Conservation (phyloP, 1,284 basidiomycete genomes). For the Cutaneotrichosporon sp. region DNA sequence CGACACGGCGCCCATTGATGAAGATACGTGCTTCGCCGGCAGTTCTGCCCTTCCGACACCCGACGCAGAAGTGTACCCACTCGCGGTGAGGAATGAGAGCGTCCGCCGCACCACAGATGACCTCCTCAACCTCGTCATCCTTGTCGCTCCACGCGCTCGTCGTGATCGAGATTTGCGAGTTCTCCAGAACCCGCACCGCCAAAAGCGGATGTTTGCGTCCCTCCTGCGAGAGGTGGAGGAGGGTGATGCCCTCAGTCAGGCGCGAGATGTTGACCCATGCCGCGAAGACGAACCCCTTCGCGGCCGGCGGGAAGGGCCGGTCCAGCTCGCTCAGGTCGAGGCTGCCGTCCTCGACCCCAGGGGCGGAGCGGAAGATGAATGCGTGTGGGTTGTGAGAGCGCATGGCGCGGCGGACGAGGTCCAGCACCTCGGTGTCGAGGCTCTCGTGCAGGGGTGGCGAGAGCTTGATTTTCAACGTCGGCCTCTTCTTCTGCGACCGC, state of each 20-base stretch:
- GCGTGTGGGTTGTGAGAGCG: constrained; percentile 42
- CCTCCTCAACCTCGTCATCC: constrained; percentile 32
- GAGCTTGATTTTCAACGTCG: constrained; percentile 13
- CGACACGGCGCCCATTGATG: constrained; percentile 45
- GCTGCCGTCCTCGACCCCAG: constrained; percentile 34
- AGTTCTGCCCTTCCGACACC: constrained; percentile 35
- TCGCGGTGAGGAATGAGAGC: constrained; percentile 49
- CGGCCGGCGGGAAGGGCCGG: constrained; percentile 39
- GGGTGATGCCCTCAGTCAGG: constrained; percentile 44
- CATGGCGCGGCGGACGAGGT: constrained; percentile 45
- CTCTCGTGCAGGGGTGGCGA: constrained; percentile 16
- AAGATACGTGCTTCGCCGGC: constrained; percentile 43
- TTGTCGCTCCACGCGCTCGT: constrained; percentile 25
- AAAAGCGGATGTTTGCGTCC: constrained; percentile 30
- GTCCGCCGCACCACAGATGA: constrained; percentile 45
- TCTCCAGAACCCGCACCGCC: constrained; percentile 48
- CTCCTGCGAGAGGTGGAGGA: constrained; percentile 43
- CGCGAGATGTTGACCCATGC: constrained; percentile 49
- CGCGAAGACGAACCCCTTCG: constrained; percentile 48
- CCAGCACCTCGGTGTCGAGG: constrained; percentile 45
- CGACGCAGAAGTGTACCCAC: constrained; percentile 51
- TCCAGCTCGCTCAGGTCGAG: constrained; percentile 42
- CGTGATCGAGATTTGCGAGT: constrained; percentile 49
- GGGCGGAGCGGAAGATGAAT: constrained; percentile 41
- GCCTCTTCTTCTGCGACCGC: constrained; percentile 5